Conservation (phyloP, 177 flowering plant genomes). For the Tripterygium wilfordii region DNA sequence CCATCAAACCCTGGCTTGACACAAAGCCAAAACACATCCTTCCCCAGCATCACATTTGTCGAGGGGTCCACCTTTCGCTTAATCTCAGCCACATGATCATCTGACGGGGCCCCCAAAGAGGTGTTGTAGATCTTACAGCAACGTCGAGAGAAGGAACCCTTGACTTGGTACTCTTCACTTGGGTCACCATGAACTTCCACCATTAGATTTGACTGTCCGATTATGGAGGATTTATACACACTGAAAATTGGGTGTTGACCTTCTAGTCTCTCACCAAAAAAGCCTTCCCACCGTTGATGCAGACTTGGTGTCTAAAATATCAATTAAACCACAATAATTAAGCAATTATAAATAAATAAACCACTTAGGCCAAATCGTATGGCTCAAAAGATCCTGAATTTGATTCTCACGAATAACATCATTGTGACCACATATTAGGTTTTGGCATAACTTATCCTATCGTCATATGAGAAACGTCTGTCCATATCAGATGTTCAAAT, state of each 20-base stretch:
- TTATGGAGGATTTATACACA: conserved; percentile 8
- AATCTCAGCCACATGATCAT: conserved; percentile 12
- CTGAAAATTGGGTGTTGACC: conserved; percentile 10
- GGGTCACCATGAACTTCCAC: conserved; percentile 10
- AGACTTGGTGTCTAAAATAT: conserved; percentile 11
- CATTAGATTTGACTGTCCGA: conserved; percentile 17
- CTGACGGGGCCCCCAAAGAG: neutral
- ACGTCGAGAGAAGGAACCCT: conserved; percentile 12
- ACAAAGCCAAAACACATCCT: conserved; percentile 17
- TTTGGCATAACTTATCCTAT: too few species aligned
- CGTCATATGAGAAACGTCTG: too few species aligned
- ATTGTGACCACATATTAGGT: too few species aligned
- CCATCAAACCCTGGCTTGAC: conserved; percentile 15
- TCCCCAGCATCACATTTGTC: conserved; percentile 12
- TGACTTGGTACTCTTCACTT: conserved; percentile 16
- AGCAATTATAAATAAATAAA: neutral
- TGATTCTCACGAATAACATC: too few species aligned
- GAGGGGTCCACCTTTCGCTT: conserved; percentile 19
- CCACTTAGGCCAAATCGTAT: neutral
- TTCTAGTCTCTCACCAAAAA: conserved; percentile 6
- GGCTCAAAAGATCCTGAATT: too few species aligned
- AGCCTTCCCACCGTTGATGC: conserved; percentile 20
- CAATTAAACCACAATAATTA: neutral
- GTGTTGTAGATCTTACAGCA: conserved; percentile 6
- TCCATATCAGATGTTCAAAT: too few species aligned